Conservation (phyloP, 148 eudicot genomes). For the Camellia japonica region DNA sequence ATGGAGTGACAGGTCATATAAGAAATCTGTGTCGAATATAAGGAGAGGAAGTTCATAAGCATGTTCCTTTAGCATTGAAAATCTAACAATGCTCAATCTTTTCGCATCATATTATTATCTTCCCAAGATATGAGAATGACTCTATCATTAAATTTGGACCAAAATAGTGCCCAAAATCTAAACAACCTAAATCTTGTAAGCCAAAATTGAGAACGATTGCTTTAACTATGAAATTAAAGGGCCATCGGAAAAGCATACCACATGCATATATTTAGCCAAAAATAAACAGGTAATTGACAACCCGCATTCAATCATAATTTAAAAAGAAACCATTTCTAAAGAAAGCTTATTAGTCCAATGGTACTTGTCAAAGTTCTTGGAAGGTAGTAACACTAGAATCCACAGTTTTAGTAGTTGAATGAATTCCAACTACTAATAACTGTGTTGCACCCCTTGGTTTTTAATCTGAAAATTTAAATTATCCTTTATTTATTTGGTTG, state of each 20-base stretch:
- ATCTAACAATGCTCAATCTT: background rate
- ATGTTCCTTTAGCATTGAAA: slow-evolving; percentile 1
- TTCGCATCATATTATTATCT: background rate
- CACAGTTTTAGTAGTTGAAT: background rate
- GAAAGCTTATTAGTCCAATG: background rate
- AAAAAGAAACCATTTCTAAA: background rate
- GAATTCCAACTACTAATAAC: background rate
- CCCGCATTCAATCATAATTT: background rate
- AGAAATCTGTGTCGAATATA: background rate
- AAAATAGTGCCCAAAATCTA: background rate
- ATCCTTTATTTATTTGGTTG: background rate
- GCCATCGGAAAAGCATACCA: background rate
- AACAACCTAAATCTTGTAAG: background rate
- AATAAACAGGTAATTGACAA: background rate
- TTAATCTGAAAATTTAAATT: background rate
- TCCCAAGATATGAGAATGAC: background rate
- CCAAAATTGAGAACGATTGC: background rate
- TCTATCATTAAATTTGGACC: background rate
- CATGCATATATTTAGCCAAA: background rate
- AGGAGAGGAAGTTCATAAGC: background rate
- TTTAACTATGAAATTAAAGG: background rate
- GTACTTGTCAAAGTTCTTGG: background rate
- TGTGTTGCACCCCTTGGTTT: background rate
- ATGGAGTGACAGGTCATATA: background rate
- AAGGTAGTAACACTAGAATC: background rate